A percentile compares a stretch with the other conserved stretches of the same genome.
Evolutionary conservation across 495 filamentous ascomycete genomes (phyloP).

Genomic region (Aspergillus ellipticus): DNA sequence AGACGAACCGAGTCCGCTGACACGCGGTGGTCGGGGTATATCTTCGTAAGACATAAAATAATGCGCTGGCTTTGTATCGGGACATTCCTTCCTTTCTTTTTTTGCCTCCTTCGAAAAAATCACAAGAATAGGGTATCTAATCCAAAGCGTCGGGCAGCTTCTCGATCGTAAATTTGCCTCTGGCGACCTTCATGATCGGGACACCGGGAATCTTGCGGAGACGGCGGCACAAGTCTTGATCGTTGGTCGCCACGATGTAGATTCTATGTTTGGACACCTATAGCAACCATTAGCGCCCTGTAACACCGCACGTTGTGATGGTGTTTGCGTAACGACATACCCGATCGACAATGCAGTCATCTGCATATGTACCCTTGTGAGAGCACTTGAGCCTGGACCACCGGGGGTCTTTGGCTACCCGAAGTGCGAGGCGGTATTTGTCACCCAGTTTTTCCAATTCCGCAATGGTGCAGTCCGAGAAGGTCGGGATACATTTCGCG

Average conservation of each 20-base stretch:
- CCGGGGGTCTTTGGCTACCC: slow-evolving; percentile 88
- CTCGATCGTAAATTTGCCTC: slow-evolving; percentile 90
- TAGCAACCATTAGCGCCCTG: not conserved
- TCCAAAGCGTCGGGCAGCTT: slow-evolving; percentile 75
- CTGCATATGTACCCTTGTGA: slow-evolving; percentile 90
- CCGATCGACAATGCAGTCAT: slow-evolving; percentile 90
- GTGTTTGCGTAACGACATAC: slow-evolving; percentile 50
- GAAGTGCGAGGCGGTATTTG: slow-evolving; percentile 83
- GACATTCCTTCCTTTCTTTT: not conserved
- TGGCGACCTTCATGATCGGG: slow-evolving; percentile 65
- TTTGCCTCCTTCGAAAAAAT: not conserved
- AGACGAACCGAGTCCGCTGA: not conserved
- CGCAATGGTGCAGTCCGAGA: slow-evolving; percentile 53
- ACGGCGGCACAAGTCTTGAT: slow-evolving; percentile 69
- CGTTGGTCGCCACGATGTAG: slow-evolving; percentile 89
- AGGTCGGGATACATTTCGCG: slow-evolving; percentile 50
- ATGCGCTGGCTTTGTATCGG: not conserved
- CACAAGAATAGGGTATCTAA: slow-evolving; percentile 19
- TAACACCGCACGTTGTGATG: not conserved
- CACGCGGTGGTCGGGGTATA: not conserved
- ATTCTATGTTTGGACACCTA: slow-evolving; percentile 62
- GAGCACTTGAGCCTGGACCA: slow-evolving; percentile 82
- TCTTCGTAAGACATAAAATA: not conserved
- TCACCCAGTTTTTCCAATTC: slow-evolving; percentile 90
- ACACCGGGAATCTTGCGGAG: slow-evolving; percentile 54